Conservation (phyloP, 345 rosid genomes). For the Mercurialis annua region DNA sequence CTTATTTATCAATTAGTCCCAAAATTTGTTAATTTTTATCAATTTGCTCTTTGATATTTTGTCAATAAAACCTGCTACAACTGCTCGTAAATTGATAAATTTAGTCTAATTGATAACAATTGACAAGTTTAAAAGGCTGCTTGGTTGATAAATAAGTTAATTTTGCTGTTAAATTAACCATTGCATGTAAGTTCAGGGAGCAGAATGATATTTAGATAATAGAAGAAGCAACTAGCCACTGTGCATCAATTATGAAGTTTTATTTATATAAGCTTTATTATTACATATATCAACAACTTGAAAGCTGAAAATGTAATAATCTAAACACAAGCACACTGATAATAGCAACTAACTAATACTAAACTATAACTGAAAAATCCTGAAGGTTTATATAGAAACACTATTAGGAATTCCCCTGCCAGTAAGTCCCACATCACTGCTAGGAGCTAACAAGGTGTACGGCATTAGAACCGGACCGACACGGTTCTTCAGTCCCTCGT, state of each 20-base stretch:
- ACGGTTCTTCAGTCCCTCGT: constrained; percentile 25
- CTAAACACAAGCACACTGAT: background rate
- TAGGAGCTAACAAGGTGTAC: constrained; percentile 32
- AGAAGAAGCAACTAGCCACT: no score
- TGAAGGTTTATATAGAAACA: constrained; percentile 23
- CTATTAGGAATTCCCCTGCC: constrained; percentile 38
- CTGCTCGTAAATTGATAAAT: no score
- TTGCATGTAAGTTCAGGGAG: no score
- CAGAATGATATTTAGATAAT: no score
- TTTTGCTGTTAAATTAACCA: no score
- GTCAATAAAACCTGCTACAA: no score
- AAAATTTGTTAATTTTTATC: no score
- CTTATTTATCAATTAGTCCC: no score
- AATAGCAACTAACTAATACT: background rate
- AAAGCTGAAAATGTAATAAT: background rate
- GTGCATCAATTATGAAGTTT: constrained; percentile 4
- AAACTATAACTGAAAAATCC: background rate
- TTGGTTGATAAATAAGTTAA: no score
- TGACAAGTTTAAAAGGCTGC: no score
- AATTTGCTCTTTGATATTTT: no score
- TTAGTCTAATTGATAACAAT: no score
- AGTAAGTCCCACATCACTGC: constrained; percentile 26
- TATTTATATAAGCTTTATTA: background rate
- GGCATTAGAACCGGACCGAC: constrained; percentile 27
- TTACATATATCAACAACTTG: background rate